phyloP scores from a whole-genome alignment of 345 rosid genomes.

The Boechera retrofracta region DNA sequence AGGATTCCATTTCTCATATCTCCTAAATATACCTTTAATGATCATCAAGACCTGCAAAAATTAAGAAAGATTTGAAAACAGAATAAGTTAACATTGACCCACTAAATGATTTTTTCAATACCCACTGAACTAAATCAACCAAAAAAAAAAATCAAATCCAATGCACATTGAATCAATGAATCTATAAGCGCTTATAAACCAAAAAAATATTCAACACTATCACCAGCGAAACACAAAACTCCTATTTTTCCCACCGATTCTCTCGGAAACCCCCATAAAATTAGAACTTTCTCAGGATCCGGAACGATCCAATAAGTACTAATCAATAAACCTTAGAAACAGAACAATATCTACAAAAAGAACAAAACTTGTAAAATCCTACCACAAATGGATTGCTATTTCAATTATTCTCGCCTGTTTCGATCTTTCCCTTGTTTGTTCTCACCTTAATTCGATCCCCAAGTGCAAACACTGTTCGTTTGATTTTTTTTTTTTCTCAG shows the following conservation, averaged over 20 bases:
- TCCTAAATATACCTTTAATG: slow-evolving; percentile 76
- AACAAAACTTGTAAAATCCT: not conserved
- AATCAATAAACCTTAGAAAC: not conserved
- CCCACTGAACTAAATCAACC: not conserved
- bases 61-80: not conserved
- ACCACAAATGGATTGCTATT: slow-evolving; percentile 15
- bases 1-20: slow-evolving; percentile 89
- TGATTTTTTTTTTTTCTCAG: not conserved
- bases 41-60: slow-evolving; percentile 62
- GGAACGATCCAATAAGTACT: not conserved
- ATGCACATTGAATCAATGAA: slow-evolving; percentile 8
- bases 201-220: not conserved
- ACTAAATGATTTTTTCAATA: not conserved
- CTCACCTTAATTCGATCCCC: slow-evolving; percentile 19
- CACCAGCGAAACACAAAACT: not conserved
- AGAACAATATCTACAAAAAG: not conserved
- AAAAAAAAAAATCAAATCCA: not conserved
- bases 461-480: not conserved
- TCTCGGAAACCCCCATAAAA: not conserved
- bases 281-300: not conserved
- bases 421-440: not conserved
- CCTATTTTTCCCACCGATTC: not conserved
- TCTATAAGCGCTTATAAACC: not conserved
- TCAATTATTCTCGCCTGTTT: not conserved
- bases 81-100: slow-evolving; percentile 1